These are phyloP conservation scores for Syzygium grande DNA, from an alignment of 345 rosid genomes.

Conservation along the genomic window DNA sequence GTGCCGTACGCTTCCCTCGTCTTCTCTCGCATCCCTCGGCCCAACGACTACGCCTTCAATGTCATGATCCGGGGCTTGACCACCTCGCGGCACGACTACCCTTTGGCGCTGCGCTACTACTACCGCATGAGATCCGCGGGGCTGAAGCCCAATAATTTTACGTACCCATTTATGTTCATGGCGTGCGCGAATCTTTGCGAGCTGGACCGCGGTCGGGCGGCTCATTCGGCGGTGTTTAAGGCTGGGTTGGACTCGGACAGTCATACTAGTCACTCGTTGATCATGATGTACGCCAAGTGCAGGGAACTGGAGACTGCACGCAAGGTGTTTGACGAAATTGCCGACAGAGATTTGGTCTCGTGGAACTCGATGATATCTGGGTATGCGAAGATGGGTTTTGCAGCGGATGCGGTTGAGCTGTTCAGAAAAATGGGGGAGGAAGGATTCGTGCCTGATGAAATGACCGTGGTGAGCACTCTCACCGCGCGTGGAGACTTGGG, in stretches of 20 bases:
- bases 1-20: constrained; percentile 46
- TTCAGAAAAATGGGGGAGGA: constrained; percentile 53
- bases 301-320: constrained; percentile 29
- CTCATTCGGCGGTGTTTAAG: constrained; percentile 49
- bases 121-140: constrained; percentile 49
- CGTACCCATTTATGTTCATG: constrained; percentile 64
- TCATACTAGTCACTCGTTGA: constrained; percentile 62
- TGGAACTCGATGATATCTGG: constrained; percentile 96
- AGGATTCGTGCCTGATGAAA: constrained; percentile 64
- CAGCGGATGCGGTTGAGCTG: constrained; percentile 50
- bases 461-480: constrained; percentile 72
- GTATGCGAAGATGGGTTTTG: constrained; percentile 57
- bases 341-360: constrained; percentile 50
- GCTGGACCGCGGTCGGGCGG: constrained; percentile 34
- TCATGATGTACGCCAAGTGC: constrained; percentile 49
- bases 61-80: constrained; percentile 73
- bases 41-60: constrained; percentile 68
- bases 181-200: constrained; percentile 51
- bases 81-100: constrained; percentile 40
- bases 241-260: constrained; percentile 44
- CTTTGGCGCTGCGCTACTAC: constrained; percentile 33
- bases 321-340: constrained; percentile 70
- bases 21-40: constrained; percentile 43
- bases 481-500: constrained; percentile 67
- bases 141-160: constrained; percentile 56